Evolutionary conservation across 2,329 filamentous ascomycete species (phyloP), one percentile per base, ranked within the genome.

Genomic region (Huntiella abstrusa): DNA sequence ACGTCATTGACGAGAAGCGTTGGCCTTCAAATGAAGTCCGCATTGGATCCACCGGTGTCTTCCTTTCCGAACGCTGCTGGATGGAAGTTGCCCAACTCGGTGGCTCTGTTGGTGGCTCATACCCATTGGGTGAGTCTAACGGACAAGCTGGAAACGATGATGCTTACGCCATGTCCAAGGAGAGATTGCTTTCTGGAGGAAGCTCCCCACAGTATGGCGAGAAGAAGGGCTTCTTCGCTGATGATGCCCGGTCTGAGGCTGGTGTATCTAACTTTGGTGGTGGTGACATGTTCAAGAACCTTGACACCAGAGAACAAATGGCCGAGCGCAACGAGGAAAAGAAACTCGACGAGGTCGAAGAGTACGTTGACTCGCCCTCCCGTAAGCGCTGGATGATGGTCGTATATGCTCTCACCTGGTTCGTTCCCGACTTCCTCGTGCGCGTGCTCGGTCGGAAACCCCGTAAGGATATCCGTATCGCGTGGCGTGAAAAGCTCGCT

Each of bases 261-360:
- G 88, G 87, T 3, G 81, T 73, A 2, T 95, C 88, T n/a, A 86
- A 84, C 4, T 81, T 94, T 58, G 83, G 87, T 41, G 83, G 75
- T 45, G 87, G 91, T 5, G 91, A 98, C 59, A 94, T 98, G 88
- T 98, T 98, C 70, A 84, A 86, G 57, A 94, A 95, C 56, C 70
- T 96, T 5, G 88, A 96, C 54, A 95, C 88, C 5, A 76, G 85
- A 52, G 83, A 92, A 59, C 83, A 94, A 58, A 85, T 98, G 75
- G 84, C 88, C 0, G 88, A 96, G 63, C 88, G 93, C 54, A 84
- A 84, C 51, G 93, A 94, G 53, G 84, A 93, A 54, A 85, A 88
- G 34, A 77, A 83, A 12, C 74, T 95, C 63, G 77, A 83, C 50
- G 88, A 95, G 61, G 83, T 98, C 2, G 91, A 98, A 52, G 83